Evolutionary conservation across 768 basidiomycete genomes (phyloP).

Genomic region (Flagelloscypha sp.): DNA sequence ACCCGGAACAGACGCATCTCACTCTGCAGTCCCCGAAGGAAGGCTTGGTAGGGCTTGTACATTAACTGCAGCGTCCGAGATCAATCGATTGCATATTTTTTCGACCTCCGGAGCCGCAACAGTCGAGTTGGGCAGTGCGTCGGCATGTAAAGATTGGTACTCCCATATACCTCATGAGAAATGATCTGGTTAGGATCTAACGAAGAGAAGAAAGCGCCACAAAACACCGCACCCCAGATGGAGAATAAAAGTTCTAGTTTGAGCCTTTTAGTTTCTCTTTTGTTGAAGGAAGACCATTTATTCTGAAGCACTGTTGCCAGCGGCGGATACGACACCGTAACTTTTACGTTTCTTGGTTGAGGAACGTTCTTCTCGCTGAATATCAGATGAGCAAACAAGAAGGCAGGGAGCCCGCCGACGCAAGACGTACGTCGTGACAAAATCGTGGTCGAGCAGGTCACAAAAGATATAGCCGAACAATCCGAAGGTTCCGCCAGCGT

Average conservation of each 20-base stretch:
- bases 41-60: constrained; percentile 51
- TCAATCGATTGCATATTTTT: constrained; percentile 52
- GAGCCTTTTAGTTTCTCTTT: constrained; percentile 74
- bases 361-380: constrained; percentile 38
- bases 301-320: constrained; percentile 56
- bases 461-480: constrained; percentile 91
- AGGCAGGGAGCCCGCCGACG: constrained; percentile 1
- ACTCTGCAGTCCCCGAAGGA: constrained; percentile 61
- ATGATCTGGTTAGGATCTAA: too few species aligned
- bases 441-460: constrained; percentile 82
- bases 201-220: too few species aligned
- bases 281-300: constrained; percentile 62
- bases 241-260: constrained; percentile 67
- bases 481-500: constrained; percentile 89
- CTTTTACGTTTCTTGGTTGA: constrained; percentile 47
- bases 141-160: constrained; percentile 54
- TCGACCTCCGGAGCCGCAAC: constrained; percentile 49
- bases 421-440: constrained; percentile 67
- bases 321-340: constrained; percentile 56
- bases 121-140: constrained; percentile 45
- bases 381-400: constrained; percentile 20
- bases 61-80: constrained; percentile 60
- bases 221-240: constrained; percentile 67
- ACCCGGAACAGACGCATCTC: constrained; percentile 14
- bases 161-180: constrained; percentile 66